phyloP scores from a whole-genome alignment of 257 asterid species.

The Lycium barbarum region DNA sequence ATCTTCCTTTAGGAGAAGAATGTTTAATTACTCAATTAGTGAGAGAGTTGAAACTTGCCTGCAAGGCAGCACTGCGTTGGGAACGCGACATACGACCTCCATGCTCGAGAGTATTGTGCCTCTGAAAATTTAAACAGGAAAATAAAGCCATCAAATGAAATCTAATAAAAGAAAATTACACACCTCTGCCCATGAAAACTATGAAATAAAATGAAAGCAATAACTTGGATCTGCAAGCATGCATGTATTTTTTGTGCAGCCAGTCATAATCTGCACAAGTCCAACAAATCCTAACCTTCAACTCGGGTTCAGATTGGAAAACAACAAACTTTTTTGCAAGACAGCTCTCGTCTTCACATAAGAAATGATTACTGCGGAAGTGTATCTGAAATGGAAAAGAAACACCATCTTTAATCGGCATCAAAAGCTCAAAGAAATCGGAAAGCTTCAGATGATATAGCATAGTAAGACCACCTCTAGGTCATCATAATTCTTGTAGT shows the following conservation, averaged over 20 bases:
- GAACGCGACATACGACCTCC: conserved; percentile 98
- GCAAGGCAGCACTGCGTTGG: conserved; percentile 95
- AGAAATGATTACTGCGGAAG: conserved; percentile 80
- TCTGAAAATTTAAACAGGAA: conserved; percentile 54
- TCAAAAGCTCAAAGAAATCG: conserved; percentile 16
- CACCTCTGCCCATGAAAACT: neutral
- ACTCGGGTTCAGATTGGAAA: conserved; percentile 78
- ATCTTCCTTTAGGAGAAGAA: neutral
- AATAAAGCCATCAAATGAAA: conserved; percentile 18
- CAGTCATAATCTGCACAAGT: neutral
- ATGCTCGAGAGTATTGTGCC: conserved; percentile 90
- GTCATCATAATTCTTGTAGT: conserved; percentile 89
- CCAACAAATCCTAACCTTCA: conserved; percentile 66
- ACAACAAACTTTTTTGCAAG: conserved; percentile 87
- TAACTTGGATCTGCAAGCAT: neutral
- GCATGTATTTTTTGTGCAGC: conserved; percentile 13
- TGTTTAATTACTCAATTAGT: neutral
- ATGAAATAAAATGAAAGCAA: conserved; percentile 2
- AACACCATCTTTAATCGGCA: conserved; percentile 28
- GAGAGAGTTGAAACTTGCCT: conserved; percentile 53
- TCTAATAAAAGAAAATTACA: neutral
- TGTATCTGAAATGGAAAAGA: conserved; percentile 62
- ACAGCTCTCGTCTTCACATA: conserved; percentile 92
- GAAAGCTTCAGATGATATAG: conserved; percentile 19
- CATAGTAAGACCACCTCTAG: conserved; percentile 66